These are phyloP conservation scores for Tolypocladium ophioglossoides DNA, from an alignment of 2,329 filamentous ascomycete genomes.

Conservation along the genomic window DNA sequence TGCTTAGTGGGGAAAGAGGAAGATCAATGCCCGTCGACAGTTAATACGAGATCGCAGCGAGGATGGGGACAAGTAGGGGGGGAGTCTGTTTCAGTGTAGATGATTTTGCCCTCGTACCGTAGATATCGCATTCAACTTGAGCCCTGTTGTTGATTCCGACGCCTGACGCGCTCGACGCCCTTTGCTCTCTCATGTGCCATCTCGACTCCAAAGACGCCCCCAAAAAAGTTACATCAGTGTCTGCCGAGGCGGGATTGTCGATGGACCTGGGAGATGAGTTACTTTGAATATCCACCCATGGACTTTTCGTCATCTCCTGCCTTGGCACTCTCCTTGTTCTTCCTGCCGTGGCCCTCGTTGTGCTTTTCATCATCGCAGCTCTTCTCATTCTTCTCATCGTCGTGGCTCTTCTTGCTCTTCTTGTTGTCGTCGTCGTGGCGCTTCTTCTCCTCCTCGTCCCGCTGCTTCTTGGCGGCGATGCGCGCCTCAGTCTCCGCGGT, in stretches of 20 bases:
- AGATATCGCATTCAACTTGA: not conserved
- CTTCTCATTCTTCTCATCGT: not conserved
- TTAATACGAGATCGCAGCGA: not conserved
- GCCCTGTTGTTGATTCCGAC: not conserved
- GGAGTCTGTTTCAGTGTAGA: slow-evolving; percentile 6
- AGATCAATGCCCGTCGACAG: not conserved
- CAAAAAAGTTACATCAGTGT: not conserved
- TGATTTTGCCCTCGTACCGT: not conserved
- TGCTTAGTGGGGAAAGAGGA: slow-evolving; percentile 11
- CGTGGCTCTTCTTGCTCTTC: not conserved
- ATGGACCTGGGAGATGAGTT: not conserved
- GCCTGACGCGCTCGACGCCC: not conserved
- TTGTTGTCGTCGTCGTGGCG: not conserved
- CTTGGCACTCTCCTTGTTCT: not conserved
- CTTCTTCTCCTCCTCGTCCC: not conserved
- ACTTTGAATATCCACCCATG: not conserved
- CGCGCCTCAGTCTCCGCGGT: not conserved
- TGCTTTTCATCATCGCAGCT: not conserved
- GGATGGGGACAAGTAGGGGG: not conserved
- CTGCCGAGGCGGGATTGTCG: not conserved
- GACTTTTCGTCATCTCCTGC: not conserved
- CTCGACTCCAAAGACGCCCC: not conserved
- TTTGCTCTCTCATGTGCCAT: not conserved
- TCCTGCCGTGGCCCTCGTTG: not conserved
- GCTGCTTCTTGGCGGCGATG: not conserved